These are phyloP conservation scores for Suhomyces ambrosiae DNA, from an alignment of 1,139 yeast genomes.

Conservation along the genomic window DNA sequence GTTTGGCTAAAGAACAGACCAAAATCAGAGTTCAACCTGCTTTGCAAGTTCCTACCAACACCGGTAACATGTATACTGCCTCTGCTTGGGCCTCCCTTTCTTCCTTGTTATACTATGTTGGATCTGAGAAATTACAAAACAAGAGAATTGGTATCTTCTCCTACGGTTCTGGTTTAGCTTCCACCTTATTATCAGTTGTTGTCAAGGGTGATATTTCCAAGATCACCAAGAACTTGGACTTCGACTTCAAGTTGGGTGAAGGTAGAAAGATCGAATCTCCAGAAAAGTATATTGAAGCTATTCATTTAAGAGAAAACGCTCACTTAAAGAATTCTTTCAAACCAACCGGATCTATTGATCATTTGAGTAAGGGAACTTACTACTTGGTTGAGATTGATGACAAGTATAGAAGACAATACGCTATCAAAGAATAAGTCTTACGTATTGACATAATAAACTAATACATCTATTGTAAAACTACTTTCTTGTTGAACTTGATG, in stretches of 20 bases:
- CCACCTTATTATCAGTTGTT: slow-evolving; percentile 79
- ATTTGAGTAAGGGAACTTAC: slow-evolving; percentile 74
- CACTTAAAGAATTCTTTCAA: slow-evolving; percentile 77
- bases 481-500: too few relatives aligned
- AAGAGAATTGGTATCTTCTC: slow-evolving; percentile 93
- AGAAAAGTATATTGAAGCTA: slow-evolving; percentile 75
- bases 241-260: slow-evolving; percentile 65
- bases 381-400: slow-evolving; percentile 86
- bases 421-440: slow-evolving; percentile 51
- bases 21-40: slow-evolving; percentile 78
- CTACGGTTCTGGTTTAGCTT: slow-evolving; percentile 97
- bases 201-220: slow-evolving; percentile 80
- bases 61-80: slow-evolving; percentile 98
- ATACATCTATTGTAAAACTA: background rate
- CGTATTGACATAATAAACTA: background rate
- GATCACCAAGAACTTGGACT: slow-evolving; percentile 66
- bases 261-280: slow-evolving; percentile 74
- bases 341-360: slow-evolving; percentile 79
- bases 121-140: slow-evolving; percentile 69
- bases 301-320: slow-evolving; percentile 84
- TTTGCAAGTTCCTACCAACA: slow-evolving; percentile 87
- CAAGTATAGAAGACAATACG: slow-evolving; percentile 82
- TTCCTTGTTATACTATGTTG: slow-evolving; percentile 76
- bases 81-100: slow-evolving; percentile 87
- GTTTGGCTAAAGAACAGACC: slow-evolving; percentile 71